Base-by-base conservation (phyloP, 441 rosid species). In the Mallotus repandus region DNA sequence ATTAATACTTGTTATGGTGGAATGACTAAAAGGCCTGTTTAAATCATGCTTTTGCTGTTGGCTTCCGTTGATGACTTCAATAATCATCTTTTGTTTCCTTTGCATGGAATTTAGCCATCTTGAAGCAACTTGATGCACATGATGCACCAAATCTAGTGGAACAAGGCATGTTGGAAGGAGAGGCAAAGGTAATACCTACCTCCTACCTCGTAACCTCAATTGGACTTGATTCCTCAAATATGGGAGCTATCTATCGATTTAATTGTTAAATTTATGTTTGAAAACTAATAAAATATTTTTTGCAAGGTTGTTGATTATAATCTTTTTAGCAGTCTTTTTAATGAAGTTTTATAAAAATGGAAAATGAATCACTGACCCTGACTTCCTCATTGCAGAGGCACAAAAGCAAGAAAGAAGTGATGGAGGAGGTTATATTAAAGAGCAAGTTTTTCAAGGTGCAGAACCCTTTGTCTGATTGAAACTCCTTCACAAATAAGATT, bases 391-490 rank as follows among this genome's bases (percentile, higher is more conserved):
- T 79, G 80, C 91, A 94, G 99, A 91, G 80, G 63, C 96, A 80
- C 80, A 95, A 88, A 85, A 83, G 85, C 72, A 95, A 95, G 84
- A 95, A 91, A 78, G 96, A 95, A 86, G 86, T 90, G 19, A 93
- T 89, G 97, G 86, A 86, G 74, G 97, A 95, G 88, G 83, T 95
- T 72, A 95, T 93, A 74, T 81, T 91, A 86, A 95, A 95, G 87
- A 93, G 97, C 90, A 95, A 95, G 81, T 84, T 80, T 89, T 95
- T 87, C 84, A 95, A 86, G 99, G 98, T 95, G 80, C 69, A n/a
- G 61, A 35, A 61, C 75, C 62, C 53, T 56, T 65, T 54, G 15
- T 71, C 43, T 74, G 53, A 67, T 43, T 72, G 49, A 56, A 43
- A 57, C 45, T 69, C 50, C 48, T 72, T 74, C 53, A 32, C 15